Evolutionary conservation across 805 yeast genomes (phyloP), one percentile per base, ranked within the genome.

Genomic region (Yarrowia sp.): DNA sequence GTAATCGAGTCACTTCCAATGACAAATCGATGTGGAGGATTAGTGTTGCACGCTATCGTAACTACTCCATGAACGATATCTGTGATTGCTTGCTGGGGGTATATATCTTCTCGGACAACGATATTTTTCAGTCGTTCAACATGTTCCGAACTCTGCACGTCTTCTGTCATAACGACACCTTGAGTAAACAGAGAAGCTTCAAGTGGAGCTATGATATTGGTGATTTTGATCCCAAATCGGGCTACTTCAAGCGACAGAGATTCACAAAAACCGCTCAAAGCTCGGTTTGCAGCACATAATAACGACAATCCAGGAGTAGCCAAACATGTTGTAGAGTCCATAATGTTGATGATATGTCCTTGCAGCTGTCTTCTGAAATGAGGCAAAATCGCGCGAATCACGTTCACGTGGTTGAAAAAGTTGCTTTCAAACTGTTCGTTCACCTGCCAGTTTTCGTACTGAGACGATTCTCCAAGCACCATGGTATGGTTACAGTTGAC

Each of bases 391-490:
- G 64, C 64, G 35, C 28, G 18, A 35, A 44, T 44, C 35, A 58
- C 64, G 28, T 58, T 58, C 35, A 58, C 51, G 51, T 58, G 64
- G 13, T 44, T 18, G 43, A 43, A 58, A 6, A 58, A 58, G 51
- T 43, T 44, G 51, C 51, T 43, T 10, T 58, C 64, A 43, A 58
- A 58, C 64, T 58, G 64, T 42, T 58, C 64, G 8, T 33, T 58
- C 33, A 58, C 64, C 41, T 58, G 64, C 50, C 51, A 43, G 43
- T 31, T 55, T 10, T 55, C 61, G 8, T 11, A 43, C 50, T 43
- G 51, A 1, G 41, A 44, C 18, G 42, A 28, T 17, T 33, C 51
- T 22, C 51, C 51, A 13, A 58, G 18, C 4, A 43, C 36, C 41
- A 58, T 14, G n/a, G 51, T 43, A 10, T 58, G 64, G 7, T 35